Conservation (phyloP, 2,329 filamentous ascomycete species). For the Microcera coccophila region DNA sequence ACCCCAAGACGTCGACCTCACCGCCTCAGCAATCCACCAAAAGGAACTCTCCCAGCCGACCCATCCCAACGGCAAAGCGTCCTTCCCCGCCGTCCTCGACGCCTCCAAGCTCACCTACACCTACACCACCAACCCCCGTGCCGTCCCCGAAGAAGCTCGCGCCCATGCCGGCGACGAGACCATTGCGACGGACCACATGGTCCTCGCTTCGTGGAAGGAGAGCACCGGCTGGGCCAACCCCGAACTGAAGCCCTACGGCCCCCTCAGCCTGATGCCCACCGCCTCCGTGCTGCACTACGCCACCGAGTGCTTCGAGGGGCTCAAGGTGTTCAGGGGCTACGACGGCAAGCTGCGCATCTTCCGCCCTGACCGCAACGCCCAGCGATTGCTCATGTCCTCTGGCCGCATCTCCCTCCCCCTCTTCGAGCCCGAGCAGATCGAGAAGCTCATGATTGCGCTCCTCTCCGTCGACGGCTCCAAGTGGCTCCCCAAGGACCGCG, state of each 20-base stretch:
- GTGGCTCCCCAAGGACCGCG: slow-evolving; percentile 70
- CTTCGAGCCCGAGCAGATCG: slow-evolving; percentile 67
- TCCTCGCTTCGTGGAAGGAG: slow-evolving; percentile 65
- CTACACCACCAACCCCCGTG: slow-evolving; percentile 46
- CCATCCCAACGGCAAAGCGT: slow-evolving; percentile 30
- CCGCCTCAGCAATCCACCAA: slow-evolving; percentile 48
- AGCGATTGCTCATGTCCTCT: slow-evolving; percentile 58
- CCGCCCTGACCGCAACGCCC: slow-evolving; percentile 69
- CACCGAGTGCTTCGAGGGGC: slow-evolving; percentile 85
- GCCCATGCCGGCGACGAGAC: slow-evolving; percentile 49
- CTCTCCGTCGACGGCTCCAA: slow-evolving; percentile 69
- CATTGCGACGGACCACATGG: slow-evolving; percentile 83
- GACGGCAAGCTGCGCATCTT: slow-evolving; percentile 74
- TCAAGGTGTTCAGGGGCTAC: slow-evolving; percentile 75
- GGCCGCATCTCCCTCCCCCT: slow-evolving; percentile 68
- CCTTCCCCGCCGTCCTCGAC: slow-evolving; percentile 57
- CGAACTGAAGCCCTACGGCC: slow-evolving; percentile 71
- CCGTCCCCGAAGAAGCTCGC: slow-evolving; percentile 48
- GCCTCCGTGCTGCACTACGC: slow-evolving; percentile 83
- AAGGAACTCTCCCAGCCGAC: slow-evolving; percentile 40
- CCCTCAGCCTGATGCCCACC: slow-evolving; percentile 73
- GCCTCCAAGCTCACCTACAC: slow-evolving; percentile 59
- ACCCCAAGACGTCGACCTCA: slow-evolving; percentile 49
- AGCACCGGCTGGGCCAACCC: slow-evolving; percentile 68
- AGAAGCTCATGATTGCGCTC: slow-evolving; percentile 69